Conservation (phyloP, 2,329 filamentous ascomycete species). For the Periconia digitata region DNA sequence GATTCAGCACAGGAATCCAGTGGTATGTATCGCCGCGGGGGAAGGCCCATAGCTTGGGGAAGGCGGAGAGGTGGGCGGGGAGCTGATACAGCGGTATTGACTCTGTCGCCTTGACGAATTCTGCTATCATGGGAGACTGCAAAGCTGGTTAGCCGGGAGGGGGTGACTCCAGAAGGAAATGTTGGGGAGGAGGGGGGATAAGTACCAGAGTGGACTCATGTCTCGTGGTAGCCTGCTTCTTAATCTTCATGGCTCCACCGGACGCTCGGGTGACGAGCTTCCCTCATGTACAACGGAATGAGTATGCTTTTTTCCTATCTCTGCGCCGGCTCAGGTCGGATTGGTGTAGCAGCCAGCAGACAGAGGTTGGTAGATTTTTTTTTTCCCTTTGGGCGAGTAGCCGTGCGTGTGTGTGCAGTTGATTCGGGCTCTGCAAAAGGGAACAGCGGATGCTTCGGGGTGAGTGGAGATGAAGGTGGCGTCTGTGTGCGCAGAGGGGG, state of each 20-base stretch:
- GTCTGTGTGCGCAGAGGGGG: not conserved
- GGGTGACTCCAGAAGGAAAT: too few species aligned
- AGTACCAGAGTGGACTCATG: constrained; percentile 56
- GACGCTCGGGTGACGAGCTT: constrained; percentile 38
- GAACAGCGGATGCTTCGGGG: too few species aligned
- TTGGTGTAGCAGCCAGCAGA: not conserved
- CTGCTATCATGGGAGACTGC: constrained; percentile 84
- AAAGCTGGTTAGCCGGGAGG: not conserved
- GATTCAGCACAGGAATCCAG: constrained; percentile 93
- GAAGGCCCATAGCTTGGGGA: constrained; percentile 91
- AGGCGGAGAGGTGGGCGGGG: constrained; percentile 73
- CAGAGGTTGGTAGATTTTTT: not conserved
- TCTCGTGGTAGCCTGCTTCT: constrained; percentile 56
- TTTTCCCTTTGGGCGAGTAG: not conserved
- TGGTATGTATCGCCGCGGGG: constrained; percentile 95
- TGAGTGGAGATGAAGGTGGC: not conserved
- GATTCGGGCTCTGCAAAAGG: too few species aligned
- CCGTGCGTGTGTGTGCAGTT: not conserved
- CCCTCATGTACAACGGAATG: constrained; percentile 38
- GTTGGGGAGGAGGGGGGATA: constrained; percentile 1
- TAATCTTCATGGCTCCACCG: constrained; percentile 55
- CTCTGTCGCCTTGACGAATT: constrained; percentile 74
- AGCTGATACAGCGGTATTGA: constrained; percentile 73
- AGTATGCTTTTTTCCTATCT: constrained; percentile 4
- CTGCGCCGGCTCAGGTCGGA: constrained; percentile 1